Evolutionary conservation across 306 rosid genomes (phyloP), one percentile per base, ranked within the genome.

Genomic region (Prosopis cineraria): DNA sequence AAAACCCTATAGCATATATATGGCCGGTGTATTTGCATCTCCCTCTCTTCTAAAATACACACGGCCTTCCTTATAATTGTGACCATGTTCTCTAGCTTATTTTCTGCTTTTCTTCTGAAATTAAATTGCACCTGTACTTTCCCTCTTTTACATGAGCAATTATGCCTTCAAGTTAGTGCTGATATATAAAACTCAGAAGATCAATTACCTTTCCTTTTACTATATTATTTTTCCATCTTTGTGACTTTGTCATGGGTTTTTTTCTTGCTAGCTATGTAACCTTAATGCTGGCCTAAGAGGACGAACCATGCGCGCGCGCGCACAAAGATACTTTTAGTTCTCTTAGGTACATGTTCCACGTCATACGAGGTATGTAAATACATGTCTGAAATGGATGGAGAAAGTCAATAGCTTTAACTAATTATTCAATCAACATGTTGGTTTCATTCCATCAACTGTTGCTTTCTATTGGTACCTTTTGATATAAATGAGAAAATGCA

Each of bases 61-160:
- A 80, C n/a, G 41, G 73, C 81, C 83, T 22, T 55, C 36, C 78
- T 81, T 79, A 72, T n/a, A n/a, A n/a, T n/a, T n/a, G 12, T 24
- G 16, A 76, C 73, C 75, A 72, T 73, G 79, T 68, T 60, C 70
- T 66, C 80, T 53, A 9, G 43, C 43, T 39, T 39, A 39, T 8
- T 39, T 39, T 12, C 43, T 39, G 12, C 79, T 80, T 76, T 78
- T 79, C 80, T 86, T 77, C 74, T 80, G 79, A 0, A 62, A 64
- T 76, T 66, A 56, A 59, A 76, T n/a, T n/a, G n/a, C 73, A 71
- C 78, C 56, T 81, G n/a, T 79, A 80, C 62, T 76, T 82, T 82
- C 69, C 84, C 58, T 84, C 86, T 68, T 82, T 82, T 60, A 36
- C 86, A 79, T 36, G 76, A 82, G 64, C 12, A 27, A 27, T 85